Percentiles rank a stretch among this genome's conserved stretches.
phyloP scores from a whole-genome alignment of 2,329 filamentous ascomycete species.

The Ilyonectria mors-panacis region DNA sequence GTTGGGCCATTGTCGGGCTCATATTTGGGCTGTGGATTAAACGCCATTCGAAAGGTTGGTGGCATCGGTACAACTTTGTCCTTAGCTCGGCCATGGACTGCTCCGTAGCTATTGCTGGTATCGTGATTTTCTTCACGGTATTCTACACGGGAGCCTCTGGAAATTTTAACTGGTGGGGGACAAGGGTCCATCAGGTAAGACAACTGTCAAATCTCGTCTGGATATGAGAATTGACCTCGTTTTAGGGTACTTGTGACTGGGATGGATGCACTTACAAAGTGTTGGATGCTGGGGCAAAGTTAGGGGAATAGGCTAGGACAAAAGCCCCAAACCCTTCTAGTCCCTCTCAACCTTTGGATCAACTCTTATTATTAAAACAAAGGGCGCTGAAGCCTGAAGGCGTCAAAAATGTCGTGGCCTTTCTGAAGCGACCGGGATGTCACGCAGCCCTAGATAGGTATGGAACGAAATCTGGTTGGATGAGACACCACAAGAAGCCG shows the following conservation, averaged over 20 bases:
- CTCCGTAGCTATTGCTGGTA: constrained; percentile 50
- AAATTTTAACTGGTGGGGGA: constrained; percentile 51
- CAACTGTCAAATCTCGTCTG: background rate
- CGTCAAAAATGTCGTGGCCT: too few relatives aligned
- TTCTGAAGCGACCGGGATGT: too few relatives aligned
- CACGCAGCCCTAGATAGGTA: too few relatives aligned
- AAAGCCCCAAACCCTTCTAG: too few relatives aligned
- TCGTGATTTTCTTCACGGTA: constrained; percentile 54
- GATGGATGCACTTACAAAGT: constrained; percentile 40
- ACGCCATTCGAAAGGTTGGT: constrained; percentile 47
- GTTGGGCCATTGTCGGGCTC: constrained; percentile 50
- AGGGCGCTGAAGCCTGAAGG: too few relatives aligned
- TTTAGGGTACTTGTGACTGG: constrained; percentile 45
- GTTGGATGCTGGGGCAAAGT: constrained; percentile 3
- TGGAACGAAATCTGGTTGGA: too few relatives aligned
- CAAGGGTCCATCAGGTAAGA: constrained; percentile 38
- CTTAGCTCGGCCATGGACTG: constrained; percentile 52
- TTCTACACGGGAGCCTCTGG: constrained; percentile 50
- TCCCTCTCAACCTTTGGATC: too few relatives aligned
- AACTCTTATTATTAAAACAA: too few relatives aligned
- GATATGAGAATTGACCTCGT: background rate
- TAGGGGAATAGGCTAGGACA: constrained; percentile 5
- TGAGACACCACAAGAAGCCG: too few relatives aligned
- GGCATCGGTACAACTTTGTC: constrained; percentile 52
- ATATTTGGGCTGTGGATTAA: constrained; percentile 48